Conservation (phyloP, 768 basidiomycete species). For the Lyophyllum semitale region DNA sequence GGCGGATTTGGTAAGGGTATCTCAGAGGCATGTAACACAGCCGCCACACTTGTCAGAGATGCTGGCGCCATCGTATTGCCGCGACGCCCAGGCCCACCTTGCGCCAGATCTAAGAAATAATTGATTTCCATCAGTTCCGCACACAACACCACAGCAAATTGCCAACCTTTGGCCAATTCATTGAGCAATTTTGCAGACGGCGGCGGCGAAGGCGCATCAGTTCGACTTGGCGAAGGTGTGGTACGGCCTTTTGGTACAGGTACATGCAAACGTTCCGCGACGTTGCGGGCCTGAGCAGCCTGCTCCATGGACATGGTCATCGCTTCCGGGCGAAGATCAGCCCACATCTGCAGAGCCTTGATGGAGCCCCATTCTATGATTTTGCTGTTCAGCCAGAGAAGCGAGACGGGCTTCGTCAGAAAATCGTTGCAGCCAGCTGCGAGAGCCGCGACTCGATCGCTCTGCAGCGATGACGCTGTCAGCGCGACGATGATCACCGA, state of each 20-base stretch:
- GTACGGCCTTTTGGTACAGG: constrained; percentile 40
- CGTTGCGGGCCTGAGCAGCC: constrained; percentile 40
- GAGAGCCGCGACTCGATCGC: constrained; percentile 94
- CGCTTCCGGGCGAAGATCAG: constrained; percentile 70
- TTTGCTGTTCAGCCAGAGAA: constrained; percentile 96
- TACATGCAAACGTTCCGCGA: constrained; percentile 50
- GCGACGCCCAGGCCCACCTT: constrained; percentile 17
- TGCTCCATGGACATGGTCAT: constrained; percentile 40
- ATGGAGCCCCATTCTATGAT: constrained; percentile 99
- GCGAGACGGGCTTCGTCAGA: constrained; percentile 93
- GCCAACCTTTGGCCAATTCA: constrained; percentile 17
- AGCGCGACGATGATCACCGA: constrained; percentile 99
- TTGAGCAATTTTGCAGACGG: constrained; percentile 8
- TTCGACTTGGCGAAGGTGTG: constrained; percentile 30
- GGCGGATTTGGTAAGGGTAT: neutral
- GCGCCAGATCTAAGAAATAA: constrained; percentile 13
- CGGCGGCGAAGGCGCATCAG: neutral
- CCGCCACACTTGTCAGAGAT: constrained; percentile 4
- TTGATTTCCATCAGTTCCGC: neutral
- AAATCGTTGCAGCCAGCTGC: constrained; percentile 99
- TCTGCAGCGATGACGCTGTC: constrained; percentile 93
- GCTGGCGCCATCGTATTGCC: constrained; percentile 1
- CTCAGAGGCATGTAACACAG: constrained; percentile 10
- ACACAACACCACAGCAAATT: neutral
- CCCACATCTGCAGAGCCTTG: constrained; percentile 92